These are phyloP conservation scores for Anacardium occidentale DNA, from an alignment of 345 rosid genomes.

Conservation along the genomic window DNA sequence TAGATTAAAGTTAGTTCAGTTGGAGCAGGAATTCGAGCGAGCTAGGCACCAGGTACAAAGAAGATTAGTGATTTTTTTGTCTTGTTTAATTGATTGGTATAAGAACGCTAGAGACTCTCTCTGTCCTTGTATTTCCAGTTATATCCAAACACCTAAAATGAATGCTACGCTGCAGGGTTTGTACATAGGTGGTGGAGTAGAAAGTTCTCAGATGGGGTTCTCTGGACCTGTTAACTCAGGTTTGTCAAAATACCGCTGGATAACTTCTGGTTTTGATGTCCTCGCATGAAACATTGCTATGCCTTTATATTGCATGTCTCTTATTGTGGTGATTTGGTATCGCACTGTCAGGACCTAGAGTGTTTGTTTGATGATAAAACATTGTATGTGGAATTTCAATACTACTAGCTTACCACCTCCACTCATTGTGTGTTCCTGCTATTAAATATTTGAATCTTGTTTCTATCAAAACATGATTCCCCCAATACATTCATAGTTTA, in stretches of 20 bases:
- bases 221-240: constrained; percentile 63
- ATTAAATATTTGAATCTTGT: not conserved
- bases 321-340: not conserved
- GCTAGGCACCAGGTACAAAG: constrained; percentile 71
- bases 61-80: constrained; percentile 4
- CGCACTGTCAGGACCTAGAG: not conserved
- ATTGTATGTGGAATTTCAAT: not conserved
- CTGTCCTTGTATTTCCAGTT: not conserved
- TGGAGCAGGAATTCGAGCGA: constrained; percentile 84
- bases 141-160: not conserved
- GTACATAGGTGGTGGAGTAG: constrained; percentile 52
- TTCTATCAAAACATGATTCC: not conserved
- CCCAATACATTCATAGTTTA: not conserved
- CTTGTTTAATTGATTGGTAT: not conserved
- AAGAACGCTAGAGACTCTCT: not conserved
- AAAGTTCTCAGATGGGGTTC: constrained; percentile 50
- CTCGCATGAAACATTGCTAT: not conserved
- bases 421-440: not conserved
- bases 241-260: constrained; percentile 24
- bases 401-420: not conserved
- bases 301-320: not conserved
- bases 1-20: constrained; percentile 72
- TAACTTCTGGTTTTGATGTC: not conserved
- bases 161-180: constrained; percentile 49
- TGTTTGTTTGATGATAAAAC: not conserved